Evolutionary conservation across 345 rosid genomes (phyloP), one percentile per base, ranked within the genome.

Genomic region (Erodium maritimum): DNA sequence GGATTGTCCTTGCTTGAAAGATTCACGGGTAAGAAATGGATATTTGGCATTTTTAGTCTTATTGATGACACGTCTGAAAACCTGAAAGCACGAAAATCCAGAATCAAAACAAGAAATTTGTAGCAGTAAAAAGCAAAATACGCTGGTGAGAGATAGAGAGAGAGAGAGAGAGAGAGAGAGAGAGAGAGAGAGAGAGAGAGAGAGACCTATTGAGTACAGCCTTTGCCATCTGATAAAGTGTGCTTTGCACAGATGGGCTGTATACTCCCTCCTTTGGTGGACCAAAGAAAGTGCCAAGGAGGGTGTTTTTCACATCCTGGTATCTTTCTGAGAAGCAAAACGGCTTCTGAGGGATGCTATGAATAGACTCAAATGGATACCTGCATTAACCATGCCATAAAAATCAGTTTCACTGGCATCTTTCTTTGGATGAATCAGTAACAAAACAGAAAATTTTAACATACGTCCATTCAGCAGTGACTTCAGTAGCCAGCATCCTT

Each of bases 201-300:
- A 24, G 55, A 73, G 23, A 91, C 98, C 93, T 82, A 77, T 54
- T 67, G 33, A 91, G 87, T 19, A 86, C 84, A 25, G 91, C 86
- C 72, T 75, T 78, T 55, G 85, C 95, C 83, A 88, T 88, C 17
- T 80, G 83, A 65, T 78, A 88, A 33, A 91, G 90, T 50, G 96
- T 86, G 72, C 87, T 79, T 69, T 91, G 98, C n/a, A 88, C 96
- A n/a, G 96, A 91, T 56, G 96, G 78, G 58, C 96, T 88, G 70
- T 91, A 91, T 21, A 88, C 83, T 67, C 96, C 98, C 69, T 65
- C 86, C 71, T 76, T 79, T 2, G 96, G 81, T 55, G 80, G 81
- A 60, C 98, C 98, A 64, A 84, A 84, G 83, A 91, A 88, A 45
- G 91, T 79, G 16, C 69, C 80, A 69, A 71, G 58, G 72, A 88